Conservation (phyloP, 805 yeast genomes). For the Phaffomyces opuntiae region DNA sequence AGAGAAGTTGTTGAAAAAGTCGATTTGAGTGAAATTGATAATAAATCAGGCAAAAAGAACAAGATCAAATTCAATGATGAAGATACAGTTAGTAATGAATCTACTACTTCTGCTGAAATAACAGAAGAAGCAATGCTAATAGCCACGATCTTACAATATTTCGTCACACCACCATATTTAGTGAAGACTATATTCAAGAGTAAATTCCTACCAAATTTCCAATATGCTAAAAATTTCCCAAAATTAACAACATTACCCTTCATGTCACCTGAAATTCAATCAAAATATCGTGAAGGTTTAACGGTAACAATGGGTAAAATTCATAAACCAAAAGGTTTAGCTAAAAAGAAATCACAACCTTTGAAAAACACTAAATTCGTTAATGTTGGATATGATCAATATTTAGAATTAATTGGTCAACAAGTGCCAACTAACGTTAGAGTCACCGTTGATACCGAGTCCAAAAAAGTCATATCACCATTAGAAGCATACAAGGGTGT, state of each 20-base stretch:
- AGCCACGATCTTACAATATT: conserved; percentile 68
- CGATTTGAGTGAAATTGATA: conserved; percentile 18
- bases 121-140: conserved; percentile 42
- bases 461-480: conserved; percentile 61
- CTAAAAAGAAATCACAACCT: conserved; percentile 41
- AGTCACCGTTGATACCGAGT: conserved; percentile 69
- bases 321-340: conserved; percentile 16
- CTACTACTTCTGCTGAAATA: conserved; percentile 7
- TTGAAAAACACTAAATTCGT: conserved; percentile 61
- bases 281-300: conserved; percentile 56
- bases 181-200: conserved; percentile 56
- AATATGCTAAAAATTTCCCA: conserved; percentile 64
- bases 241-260: conserved; percentile 69
- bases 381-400: conserved; percentile 60
- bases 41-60: conserved; percentile 16
- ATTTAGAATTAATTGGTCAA: conserved; percentile 49
- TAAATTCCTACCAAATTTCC: conserved; percentile 39
- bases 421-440: conserved; percentile 72
- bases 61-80: conserved; percentile 28
- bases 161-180: conserved; percentile 80
- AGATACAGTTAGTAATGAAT: conserved; percentile 11
- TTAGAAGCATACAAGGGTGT: conserved; percentile 57
- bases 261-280: conserved; percentile 39
- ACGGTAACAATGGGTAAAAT: conserved; percentile 35
- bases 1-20: conserved; percentile 18